Evolutionary conservation across 495 filamentous ascomycete genomes (phyloP).

Genomic region (Neurospora intermedia): DNA sequence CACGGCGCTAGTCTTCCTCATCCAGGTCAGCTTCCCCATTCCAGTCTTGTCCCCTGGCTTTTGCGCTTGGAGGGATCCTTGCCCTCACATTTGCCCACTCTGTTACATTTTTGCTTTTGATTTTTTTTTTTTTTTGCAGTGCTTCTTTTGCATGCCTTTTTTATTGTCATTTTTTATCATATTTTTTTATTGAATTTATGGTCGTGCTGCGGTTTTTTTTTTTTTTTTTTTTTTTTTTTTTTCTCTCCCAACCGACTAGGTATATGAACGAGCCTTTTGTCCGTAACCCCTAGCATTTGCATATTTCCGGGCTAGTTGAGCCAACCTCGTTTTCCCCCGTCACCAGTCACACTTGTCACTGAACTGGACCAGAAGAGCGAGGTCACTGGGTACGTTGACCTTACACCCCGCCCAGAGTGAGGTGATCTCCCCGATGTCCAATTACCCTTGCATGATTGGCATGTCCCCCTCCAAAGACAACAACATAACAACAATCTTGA

Average conservation of each 20-base stretch:
- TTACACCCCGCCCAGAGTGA: conserved; percentile 3
- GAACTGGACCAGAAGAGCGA: background rate
- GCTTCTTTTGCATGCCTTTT: conserved; percentile 1
- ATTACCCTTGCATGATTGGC: conserved; percentile 27
- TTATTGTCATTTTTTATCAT: no score
- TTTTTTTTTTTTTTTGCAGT: conserved; percentile 1
- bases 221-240: background rate
- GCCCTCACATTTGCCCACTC: conserved; percentile 4
- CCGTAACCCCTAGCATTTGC: background rate
- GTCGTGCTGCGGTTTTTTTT: background rate
- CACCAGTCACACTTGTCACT: background rate
- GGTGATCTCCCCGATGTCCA: conserved; percentile 8
- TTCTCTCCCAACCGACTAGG: background rate
- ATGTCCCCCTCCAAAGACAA: conserved; percentile 15
- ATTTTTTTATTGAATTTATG: no score
- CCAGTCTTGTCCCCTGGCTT: background rate
- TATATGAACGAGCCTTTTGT: background rate
- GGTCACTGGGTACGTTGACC: background rate
- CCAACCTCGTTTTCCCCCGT: background rate
- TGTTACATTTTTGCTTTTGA: conserved; percentile 11
- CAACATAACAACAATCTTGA: conserved; percentile 23
- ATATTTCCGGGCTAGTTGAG: background rate
- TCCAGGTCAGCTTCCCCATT: conserved; percentile 6
- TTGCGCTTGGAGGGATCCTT: background rate
- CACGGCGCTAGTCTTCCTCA: conserved; percentile 6